Base-by-base conservation (phyloP, 148 eudicot species). In the Spergularia marina region DNA sequence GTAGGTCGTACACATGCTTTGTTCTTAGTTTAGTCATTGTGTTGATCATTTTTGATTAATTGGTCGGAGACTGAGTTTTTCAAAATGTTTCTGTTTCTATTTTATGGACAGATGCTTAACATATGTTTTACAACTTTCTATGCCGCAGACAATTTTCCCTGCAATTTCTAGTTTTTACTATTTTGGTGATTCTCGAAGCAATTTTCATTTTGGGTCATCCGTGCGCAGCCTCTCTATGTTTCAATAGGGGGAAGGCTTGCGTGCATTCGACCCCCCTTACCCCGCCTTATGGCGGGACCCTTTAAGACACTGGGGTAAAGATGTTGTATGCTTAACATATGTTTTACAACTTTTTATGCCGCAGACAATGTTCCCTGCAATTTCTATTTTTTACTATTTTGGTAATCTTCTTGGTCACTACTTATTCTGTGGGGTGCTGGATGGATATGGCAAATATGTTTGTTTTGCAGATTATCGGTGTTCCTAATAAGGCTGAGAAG, bases 401-500 rank as follows among this genome's bases (percentile, higher is more conserved):
- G 62, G 12, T 34, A 39, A 12, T 14, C 56, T 15, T 53, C 18
- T 21, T 23, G 7, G 58, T 30, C 60, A 61, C 17, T 73, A 39
- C 55, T 60, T 53, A 54, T 44, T 10, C 54, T 39, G 15, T 30
- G 23, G 72, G 58, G 54, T 57, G 41, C 39, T 34, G 14, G 40
- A 51, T 72, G 68, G 54, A 57, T 64, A 41, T 79, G 58, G 61
- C 47, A 36, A 62, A 65, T 71, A 59, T 17, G 7, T 53, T 79
- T 18, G 54, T 30, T 30, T 30, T 87, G 85, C 91, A 96, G 99
- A 84, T 96, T 77, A 79, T 96, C 73, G 99, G 99, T 71, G 87
- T 87, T 84, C 84, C 89, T 78, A 83, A 85, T 54, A 85, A 78
- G 83, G 91, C 99, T 36, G 99, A 92, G 89, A 92, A 92, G 88